These are phyloP conservation scores for Potentilla sterilis DNA, from an alignment of 306 rosid genomes.

Conservation along the genomic window DNA sequence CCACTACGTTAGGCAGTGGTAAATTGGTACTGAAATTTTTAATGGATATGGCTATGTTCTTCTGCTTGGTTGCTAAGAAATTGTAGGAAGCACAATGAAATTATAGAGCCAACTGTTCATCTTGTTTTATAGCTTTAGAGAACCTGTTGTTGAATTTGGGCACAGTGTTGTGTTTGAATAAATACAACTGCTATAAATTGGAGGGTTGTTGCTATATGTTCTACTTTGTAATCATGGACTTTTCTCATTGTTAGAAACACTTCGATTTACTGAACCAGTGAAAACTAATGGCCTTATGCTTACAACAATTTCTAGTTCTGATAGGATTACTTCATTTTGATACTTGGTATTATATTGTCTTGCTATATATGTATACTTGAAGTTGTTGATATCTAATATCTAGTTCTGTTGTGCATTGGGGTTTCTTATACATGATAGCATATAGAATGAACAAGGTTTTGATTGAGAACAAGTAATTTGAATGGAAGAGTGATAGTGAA, in stretches of 20 bases:
- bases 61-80: too few relatives aligned
- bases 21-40: too few relatives aligned
- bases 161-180: too few relatives aligned
- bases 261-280: neutral
- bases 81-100: too few relatives aligned
- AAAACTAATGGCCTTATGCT: neutral
- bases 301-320: neutral
- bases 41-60: too few relatives aligned
- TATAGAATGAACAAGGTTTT: conserved; percentile 5
- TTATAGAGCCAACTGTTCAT: too few relatives aligned
- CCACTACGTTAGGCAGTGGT: too few relatives aligned
- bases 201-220: too few relatives aligned
- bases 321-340: neutral
- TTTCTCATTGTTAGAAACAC: neutral
- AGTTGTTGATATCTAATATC: too few relatives aligned
- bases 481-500: conserved; percentile 23
- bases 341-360: neutral
- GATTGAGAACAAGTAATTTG: neutral
- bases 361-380: neutral
- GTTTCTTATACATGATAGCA: conserved; percentile 2
- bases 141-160: too few relatives aligned
- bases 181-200: too few relatives aligned
- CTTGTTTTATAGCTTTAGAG: too few relatives aligned
- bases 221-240: neutral
- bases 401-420: neutral